Evolutionary conservation across 2,329 filamentous ascomycete species (phyloP), one percentile per base, ranked within the genome.

Genomic region (Aspergillus calidoustus): DNA sequence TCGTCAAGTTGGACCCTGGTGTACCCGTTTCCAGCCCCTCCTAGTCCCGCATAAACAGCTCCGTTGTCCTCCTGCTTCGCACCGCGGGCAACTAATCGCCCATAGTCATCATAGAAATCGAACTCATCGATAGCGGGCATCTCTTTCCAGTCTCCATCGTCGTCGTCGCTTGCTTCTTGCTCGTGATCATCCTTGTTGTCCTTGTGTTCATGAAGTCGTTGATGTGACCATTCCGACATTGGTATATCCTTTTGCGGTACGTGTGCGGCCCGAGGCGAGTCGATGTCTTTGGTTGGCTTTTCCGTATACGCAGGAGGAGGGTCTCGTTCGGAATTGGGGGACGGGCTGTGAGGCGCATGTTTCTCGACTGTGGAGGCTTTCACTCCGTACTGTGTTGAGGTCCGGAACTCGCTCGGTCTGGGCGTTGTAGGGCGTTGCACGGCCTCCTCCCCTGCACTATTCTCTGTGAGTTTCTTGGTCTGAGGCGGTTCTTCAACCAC

Each of bases 1-100:
- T 99, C 95, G 70, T 99, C 95, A 70, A 97, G 85, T 65, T 96
- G 87, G n/a, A 99, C 92, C 53, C 93, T 86, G 0, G 95, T 99
- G 76, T 99, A 99, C 4, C 95, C 95, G 77, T 93, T 97, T 44
- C 93, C 93, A 8, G 94, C 94, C 30, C 93, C 93, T 25, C 94
- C 93, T 0, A 97, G 84, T 15, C 89, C 89, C 23, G 83, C 86
- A 70, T 96, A 96, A 47, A 86, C 88, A 64, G 88, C 86, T 58
- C 89, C 89, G 52, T 92, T 89, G 15, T 89, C 86, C 31, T 85
- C 86, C 62, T 90, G 87, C 44, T 85, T 82, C 61, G 90, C 89
- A 69, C 96, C 94, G 65, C 86, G 89, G 13, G 95, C 95, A 66
- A 99, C 84, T 30, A 99, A 83, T 67, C 86, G 91, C 68, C 96